These are phyloP conservation scores for Pseudonectria buxi DNA, from an alignment of 2,329 filamentous ascomycete species.

Conservation along the genomic window DNA sequence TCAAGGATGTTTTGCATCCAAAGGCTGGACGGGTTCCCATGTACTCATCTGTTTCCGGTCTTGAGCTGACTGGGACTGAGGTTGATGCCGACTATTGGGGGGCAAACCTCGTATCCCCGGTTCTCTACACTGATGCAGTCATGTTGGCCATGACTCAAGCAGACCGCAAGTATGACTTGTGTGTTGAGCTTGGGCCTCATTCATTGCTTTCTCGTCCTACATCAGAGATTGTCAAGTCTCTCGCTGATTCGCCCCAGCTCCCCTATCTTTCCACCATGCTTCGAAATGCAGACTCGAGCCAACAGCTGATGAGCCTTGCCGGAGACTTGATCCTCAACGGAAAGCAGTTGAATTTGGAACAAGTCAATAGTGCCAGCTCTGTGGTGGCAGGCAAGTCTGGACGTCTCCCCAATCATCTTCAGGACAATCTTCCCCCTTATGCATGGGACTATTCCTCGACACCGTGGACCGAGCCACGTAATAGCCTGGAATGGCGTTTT, in stretches of 20 bases:
- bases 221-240: conserved; percentile 14
- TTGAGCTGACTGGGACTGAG: conserved; percentile 11
- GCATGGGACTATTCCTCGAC: conserved; percentile 19
- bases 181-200: conserved; percentile 15
- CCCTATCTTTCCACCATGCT: conserved; percentile 16
- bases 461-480: conserved; percentile 15
- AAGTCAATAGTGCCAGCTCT: conserved; percentile 10
- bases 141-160: conserved; percentile 10
- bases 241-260: conserved; percentile 7
- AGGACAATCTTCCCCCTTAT: conserved; percentile 16
- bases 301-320: conserved; percentile 13
- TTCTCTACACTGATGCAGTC: conserved; percentile 18
- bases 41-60: conserved; percentile 15
- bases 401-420: conserved; percentile 15
- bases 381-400: conserved; percentile 5
- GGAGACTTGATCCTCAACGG: conserved; percentile 16
- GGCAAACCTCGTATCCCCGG: conserved; percentile 15
- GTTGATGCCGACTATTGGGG: conserved; percentile 17
- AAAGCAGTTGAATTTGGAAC: conserved; percentile 10
- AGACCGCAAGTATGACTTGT: conserved; percentile 11
- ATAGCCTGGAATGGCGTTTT: conserved; percentile 18
- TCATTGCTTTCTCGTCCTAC: conserved; percentile 16
- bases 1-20: conserved; percentile 8
- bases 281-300: conserved; percentile 15
- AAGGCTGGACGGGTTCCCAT: conserved; percentile 12